Conservation (phyloP, 2,329 filamentous ascomycete genomes). For the Samsoniella hepiali region DNA sequence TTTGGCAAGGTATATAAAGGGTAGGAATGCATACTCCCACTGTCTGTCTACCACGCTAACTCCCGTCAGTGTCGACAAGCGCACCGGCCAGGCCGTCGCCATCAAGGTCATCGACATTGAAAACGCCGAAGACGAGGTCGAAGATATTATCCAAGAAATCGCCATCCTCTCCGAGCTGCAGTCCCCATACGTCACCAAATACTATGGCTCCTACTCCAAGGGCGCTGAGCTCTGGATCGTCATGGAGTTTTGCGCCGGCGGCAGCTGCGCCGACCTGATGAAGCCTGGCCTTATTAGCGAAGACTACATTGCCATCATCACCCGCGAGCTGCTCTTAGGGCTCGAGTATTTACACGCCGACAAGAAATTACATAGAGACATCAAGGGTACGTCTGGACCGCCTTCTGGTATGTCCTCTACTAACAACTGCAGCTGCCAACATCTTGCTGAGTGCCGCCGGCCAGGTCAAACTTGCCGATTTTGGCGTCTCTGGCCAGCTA, state of each 20-base stretch:
- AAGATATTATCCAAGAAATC: conserved; percentile 99
- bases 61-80: conserved; percentile 77
- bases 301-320: conserved; percentile 95
- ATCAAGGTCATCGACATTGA: conserved; percentile 99
- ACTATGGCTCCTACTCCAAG: conserved; percentile 95
- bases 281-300: conserved; percentile 88
- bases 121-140: conserved; percentile 97
- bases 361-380: conserved; percentile 93
- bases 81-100: conserved; percentile 87
- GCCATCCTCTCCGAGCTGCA: conserved; percentile 94
- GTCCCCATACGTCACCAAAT: conserved; percentile 95
- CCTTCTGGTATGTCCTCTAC: neutral
- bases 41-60: conserved; percentile 15
- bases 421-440: conserved; percentile 68
- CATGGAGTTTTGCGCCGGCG: conserved; percentile 98
- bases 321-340: conserved; percentile 83
- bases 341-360: conserved; percentile 91
- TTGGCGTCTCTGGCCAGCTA: conserved; percentile 92
- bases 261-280: conserved; percentile 93
- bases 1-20: conserved; percentile 99
- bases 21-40: conserved; percentile 43
- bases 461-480: conserved; percentile 95
- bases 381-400: conserved; percentile 65
- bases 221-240: conserved; percentile 98
- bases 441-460: conserved; percentile 84